phyloP scores from a whole-genome alignment of 495 filamentous ascomycete species.

The Haplographium delicatum region DNA sequence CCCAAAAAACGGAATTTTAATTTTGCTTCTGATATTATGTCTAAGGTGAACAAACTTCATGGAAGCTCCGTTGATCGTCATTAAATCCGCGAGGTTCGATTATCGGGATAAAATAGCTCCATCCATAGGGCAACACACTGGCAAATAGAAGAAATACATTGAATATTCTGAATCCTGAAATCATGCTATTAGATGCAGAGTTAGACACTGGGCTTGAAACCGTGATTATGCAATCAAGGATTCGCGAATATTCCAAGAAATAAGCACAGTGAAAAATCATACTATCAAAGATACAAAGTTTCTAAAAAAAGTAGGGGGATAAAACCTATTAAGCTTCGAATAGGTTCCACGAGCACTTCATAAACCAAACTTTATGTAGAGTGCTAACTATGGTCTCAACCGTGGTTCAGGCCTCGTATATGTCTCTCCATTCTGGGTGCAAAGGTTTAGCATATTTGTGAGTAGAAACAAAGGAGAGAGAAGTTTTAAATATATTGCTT shows the following conservation, averaged over 20 bases:
- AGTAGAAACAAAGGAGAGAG: too few species aligned
- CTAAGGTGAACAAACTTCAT: neutral
- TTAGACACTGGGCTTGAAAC: neutral
- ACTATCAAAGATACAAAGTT: too few species aligned
- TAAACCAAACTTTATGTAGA: too few species aligned
- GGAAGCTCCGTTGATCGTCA: neutral
- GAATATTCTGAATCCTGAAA: neutral
- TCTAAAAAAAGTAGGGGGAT: too few species aligned
- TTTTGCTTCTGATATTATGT: constrained; percentile 4
- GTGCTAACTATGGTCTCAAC: too few species aligned
- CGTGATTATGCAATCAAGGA: neutral
- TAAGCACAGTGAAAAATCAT: neutral
- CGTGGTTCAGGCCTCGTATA: too few species aligned
- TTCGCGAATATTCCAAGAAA: neutral
- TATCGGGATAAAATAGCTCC: neutral
- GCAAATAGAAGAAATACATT: neutral
- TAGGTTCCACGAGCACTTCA: too few species aligned
- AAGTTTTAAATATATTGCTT: neutral
- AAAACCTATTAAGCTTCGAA: too few species aligned
- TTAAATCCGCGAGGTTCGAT: neutral
- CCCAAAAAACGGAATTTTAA: neutral
- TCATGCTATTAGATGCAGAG: neutral
- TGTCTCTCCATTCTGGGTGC: too few species aligned
- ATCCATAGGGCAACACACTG: neutral
- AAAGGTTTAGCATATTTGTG: too few species aligned